These are phyloP conservation scores for Lipomyces sp. DNA, from an alignment of 805 yeast genomes.

Conservation along the genomic window DNA sequence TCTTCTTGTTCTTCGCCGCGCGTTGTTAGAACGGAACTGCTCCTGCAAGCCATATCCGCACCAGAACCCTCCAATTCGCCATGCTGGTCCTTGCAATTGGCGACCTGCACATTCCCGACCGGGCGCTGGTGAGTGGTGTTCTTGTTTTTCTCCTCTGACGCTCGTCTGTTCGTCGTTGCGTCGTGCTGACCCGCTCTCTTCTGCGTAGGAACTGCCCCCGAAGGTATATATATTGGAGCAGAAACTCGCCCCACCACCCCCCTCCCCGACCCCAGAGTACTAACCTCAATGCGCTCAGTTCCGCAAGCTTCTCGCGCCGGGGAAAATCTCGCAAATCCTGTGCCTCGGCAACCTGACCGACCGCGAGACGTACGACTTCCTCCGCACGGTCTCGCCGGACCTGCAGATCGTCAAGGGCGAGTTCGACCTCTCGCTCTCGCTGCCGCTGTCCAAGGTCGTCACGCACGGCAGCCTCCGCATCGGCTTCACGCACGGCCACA, in stretches of 20 bases:
- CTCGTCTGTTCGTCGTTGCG: neutral
- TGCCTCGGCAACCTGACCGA: conserved; percentile 81
- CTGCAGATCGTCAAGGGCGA: conserved; percentile 80
- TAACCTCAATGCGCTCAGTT: conserved; percentile 45
- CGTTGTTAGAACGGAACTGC: no score
- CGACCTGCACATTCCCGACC: conserved; percentile 84
- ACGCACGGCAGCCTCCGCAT: conserved; percentile 68
- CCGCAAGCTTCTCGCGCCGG: conserved; percentile 73
- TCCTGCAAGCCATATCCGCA: no score
- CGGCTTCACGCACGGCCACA: conserved; percentile 83
- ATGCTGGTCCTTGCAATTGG: conserved; percentile 83
- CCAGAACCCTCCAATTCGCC: no score
- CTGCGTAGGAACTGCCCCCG: conserved; percentile 44
- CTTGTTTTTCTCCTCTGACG: neutral
- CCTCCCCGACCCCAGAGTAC: neutral
- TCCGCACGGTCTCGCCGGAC: conserved; percentile 66
- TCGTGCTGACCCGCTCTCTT: no score
- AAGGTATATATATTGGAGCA: conserved; percentile 37
- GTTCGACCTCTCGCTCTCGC: conserved; percentile 47
- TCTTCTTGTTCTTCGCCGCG: no score
- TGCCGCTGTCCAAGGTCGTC: conserved; percentile 65
- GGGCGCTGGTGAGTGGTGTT: conserved; percentile 56
- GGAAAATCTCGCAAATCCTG: conserved; percentile 78
- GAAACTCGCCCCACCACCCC: neutral
- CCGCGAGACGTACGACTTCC: conserved; percentile 57